These are phyloP conservation scores for Emergomyces orientalis DNA, from an alignment of 2,329 filamentous ascomycete species.

Conservation along the genomic window DNA sequence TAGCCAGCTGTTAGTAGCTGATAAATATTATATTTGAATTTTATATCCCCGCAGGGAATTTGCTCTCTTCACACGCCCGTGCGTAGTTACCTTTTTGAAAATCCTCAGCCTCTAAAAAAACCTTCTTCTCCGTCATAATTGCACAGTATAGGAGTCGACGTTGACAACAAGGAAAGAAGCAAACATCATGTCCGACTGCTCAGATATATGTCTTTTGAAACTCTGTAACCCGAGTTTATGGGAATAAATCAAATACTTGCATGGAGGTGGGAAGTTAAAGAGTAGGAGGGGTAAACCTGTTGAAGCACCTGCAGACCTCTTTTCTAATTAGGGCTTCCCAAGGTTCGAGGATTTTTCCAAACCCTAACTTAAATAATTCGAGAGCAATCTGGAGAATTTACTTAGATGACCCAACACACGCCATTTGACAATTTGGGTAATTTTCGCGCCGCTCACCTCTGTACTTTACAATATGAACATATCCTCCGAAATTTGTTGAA, in stretches of 20 bases:
- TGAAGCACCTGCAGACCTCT: too few species aligned
- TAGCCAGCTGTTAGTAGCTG: neutral
- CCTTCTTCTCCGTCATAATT: conserved; percentile 1
- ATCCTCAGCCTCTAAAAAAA: conserved; percentile 2
- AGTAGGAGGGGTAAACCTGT: neutral
- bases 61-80: neutral
- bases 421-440: too few species aligned
- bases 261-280: too few species aligned
- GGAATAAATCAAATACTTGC: neutral
- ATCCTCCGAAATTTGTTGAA: too few species aligned
- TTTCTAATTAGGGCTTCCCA: too few species aligned
- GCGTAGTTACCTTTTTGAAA: conserved; percentile 3
- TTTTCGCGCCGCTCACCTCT: too few species aligned
- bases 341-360: neutral
- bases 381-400: neutral
- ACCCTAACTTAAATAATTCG: neutral
- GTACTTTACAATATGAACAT: too few species aligned
- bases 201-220: neutral
- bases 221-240: neutral
- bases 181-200: neutral
- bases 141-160: neutral
- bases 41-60: neutral
- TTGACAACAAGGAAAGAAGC: neutral
- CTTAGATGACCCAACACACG: too few species aligned
- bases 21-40: neutral